phyloP scores from a whole-genome alignment of 2,329 filamentous ascomycete species.

The Ceratocystis eucalypticola region DNA sequence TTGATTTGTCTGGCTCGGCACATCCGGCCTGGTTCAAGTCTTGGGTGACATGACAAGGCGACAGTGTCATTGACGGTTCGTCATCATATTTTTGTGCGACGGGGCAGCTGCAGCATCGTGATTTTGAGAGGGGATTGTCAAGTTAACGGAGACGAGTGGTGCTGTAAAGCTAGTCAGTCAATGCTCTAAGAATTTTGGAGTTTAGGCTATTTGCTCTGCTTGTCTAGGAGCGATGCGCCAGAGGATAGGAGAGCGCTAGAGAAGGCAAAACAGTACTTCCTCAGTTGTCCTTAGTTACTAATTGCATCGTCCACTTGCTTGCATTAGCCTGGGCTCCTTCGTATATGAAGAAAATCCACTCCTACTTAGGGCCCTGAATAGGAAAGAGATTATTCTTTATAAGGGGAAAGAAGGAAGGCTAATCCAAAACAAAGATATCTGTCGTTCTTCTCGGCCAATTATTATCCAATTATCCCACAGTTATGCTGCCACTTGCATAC shows the following conservation, averaged over 20 bases:
- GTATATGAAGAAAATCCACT: background rate
- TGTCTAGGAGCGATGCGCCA: background rate
- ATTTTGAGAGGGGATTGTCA: too few relatives aligned
- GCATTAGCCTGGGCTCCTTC: conserved; percentile 3
- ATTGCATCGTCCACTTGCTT: conserved; percentile 1
- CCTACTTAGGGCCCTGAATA: background rate
- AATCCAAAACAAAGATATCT: background rate
- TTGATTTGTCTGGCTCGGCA: background rate
- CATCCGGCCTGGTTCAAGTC: too few relatives aligned
- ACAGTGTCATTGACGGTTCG: too few relatives aligned
- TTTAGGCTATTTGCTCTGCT: too few relatives aligned
- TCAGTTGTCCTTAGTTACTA: background rate
- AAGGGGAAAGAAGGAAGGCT: background rate
- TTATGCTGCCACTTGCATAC: background rate
- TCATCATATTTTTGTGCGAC: too few relatives aligned
- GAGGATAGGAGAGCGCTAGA: background rate
- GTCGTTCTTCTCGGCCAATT: background rate
- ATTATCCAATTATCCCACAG: background rate
- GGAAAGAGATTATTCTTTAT: background rate
- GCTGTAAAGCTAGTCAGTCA: too few relatives aligned
- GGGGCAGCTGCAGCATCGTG: too few relatives aligned
- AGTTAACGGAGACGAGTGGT: too few relatives aligned
- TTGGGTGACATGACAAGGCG: too few relatives aligned
- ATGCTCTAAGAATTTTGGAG: too few relatives aligned
- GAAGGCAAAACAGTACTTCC: background rate